Evolutionary conservation across 208 protist species (phyloP), one percentile per base, ranked within the genome.

Genomic region (Trypanosoma congolense): DNA sequence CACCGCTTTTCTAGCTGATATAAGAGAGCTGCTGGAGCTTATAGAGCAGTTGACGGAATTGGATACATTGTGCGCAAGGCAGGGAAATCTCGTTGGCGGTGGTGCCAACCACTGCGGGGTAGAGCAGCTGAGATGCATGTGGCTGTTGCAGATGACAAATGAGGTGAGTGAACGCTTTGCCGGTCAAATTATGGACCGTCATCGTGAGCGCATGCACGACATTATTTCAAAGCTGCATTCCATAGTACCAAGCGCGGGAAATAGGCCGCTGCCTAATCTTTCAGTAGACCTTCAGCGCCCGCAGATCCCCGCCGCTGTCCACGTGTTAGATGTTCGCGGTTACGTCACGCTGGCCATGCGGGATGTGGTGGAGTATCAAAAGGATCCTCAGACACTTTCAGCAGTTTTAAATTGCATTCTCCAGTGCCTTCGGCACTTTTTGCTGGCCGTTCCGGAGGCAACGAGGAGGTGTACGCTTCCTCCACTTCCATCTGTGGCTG

Each of bases 401-500:
- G 59, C 83, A 12, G 45, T 77, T 31, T 55, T 93, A 1, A 66
- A 70, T 25, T 81, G 74, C 40, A 55, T 81, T 25, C 25, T 85
- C 12, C 63, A 70, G 18, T 76, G 56, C 38, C 56, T 88, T n/a
- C 29, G 45, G 0, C 68, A 70, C 53, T 56, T 84, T 44, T 38
- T 55, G 19, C 57, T 72, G 12, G 60, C 49, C 43, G 56, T 81
- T 26, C 55, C 28, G 9, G 75, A 77, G 30, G 33, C 67, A 2
- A 38, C 54, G 2, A 54, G 40, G 22, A 61, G 56, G 22, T 79
- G 68, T 24, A 69, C 79, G 28, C 71, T 90, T 36, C 80, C 87
- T 2, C 83, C 87, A 56, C 73, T 89, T 38, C 82, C 82, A 24
- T 72, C 77, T 16, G 72, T 90, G 29, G 73, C 75, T 22, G 56